Evolutionary conservation across 164 flowering plant species (phyloP), one percentile per base, ranked within the genome.

Genomic region (Houttuynia cordata): DNA sequence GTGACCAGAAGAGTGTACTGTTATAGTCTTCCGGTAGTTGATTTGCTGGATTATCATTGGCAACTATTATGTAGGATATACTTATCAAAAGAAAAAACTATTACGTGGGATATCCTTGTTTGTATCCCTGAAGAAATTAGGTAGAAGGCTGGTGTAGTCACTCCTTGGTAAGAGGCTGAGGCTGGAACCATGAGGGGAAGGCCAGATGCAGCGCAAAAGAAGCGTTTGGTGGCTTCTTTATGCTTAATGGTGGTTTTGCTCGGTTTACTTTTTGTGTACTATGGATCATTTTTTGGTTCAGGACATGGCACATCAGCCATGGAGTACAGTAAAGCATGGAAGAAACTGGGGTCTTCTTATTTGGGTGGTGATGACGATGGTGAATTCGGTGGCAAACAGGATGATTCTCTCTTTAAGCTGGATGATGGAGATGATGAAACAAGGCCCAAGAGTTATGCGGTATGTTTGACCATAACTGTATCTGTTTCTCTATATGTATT

Each of bases 341-440:
- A 80, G 69, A 88, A 70, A 67, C 75, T 91, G 18, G 96, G 91
- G n/a, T 79, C 88, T 20, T 74, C 87, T 40, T 88, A 85, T 71
- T 75, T 81, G 80, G 81, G 90, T 62, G 88, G 86, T 55, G 90
- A 88, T 73, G 97, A 86, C 37, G 91, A 88, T 51, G 23, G 81
- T 51, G 94, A 85, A 70, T 57, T 67, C 30, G 61, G 67, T 19
- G 22, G 8, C 24, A 81, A 70, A 63, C 86, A 81, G 52, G 86
- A 79, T 41, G 71, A 78, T 18, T 24, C 58, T 52, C 78, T 61
- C 47, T 75, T 74, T 68, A 80, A 69, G n/a, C 79, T 58, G 62
- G 92, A 80, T 47, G 83, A 81, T 37, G 87, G 70, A 20, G 94
- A 80, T 0, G 81, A 79, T 78, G 80, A 54, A 66, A 42, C 79